These are phyloP conservation scores for Xylariomycetidae sp. DNA, from an alignment of 2,329 filamentous ascomycete species.

Conservation along the genomic window DNA sequence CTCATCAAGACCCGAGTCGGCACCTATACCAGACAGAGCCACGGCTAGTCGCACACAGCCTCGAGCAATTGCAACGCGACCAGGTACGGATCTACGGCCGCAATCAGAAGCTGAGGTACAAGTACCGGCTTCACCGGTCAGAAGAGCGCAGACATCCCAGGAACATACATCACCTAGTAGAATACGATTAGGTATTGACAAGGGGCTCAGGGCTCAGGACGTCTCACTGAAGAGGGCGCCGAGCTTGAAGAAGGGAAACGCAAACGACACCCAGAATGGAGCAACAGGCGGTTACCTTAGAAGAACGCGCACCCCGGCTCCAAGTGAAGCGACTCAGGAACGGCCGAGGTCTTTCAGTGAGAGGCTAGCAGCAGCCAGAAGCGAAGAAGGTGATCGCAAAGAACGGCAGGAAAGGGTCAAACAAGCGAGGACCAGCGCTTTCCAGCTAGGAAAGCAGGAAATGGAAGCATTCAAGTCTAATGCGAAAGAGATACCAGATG, in stretches of 20 bases:
- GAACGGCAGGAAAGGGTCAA: constrained; percentile 50
- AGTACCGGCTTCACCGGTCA: constrained; percentile 72
- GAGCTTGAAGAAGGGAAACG: constrained; percentile 34
- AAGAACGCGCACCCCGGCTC: constrained; percentile 36
- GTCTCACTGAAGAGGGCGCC: constrained; percentile 77
- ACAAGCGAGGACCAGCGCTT: constrained; percentile 49
- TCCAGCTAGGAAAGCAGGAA: constrained; percentile 52
- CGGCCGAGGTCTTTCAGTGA: constrained; percentile 71
- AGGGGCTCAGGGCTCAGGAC: constrained; percentile 74
- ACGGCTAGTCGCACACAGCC: constrained; percentile 15
- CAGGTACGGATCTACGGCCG: constrained; percentile 15
- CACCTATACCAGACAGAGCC: constrained; percentile 12
- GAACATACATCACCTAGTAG: constrained; percentile 72
- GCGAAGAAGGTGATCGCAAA: constrained; percentile 45
- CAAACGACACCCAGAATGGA: constrained; percentile 22
- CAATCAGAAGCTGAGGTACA: constrained; percentile 48
- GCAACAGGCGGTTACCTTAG: constrained; percentile 37
- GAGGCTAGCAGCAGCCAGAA: constrained; percentile 67
- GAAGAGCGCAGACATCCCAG: constrained; percentile 43
- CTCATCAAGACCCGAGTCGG: constrained; percentile 9
- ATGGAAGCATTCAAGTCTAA: constrained; percentile 56
- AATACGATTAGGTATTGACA: constrained; percentile 82
- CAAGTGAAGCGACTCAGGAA: constrained; percentile 24
- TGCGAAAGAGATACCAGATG: constrained; percentile 50
- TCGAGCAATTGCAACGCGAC: constrained; percentile 9